Conservation (phyloP, 1,284 basidiomycete species). For the Wallemia ichthyophaga region DNA sequence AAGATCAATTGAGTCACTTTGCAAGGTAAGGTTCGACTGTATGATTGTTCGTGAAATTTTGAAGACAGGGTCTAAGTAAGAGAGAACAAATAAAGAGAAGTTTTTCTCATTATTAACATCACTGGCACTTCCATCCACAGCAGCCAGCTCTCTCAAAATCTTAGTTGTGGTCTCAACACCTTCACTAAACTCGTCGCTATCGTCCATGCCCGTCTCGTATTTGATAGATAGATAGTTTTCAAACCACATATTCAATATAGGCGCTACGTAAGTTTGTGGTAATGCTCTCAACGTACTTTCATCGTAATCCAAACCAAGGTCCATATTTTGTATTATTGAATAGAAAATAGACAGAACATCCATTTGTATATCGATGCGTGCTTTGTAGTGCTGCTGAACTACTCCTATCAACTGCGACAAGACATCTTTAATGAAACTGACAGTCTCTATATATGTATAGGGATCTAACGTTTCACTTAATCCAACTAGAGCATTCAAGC, state of each 20-base stretch:
- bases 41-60: not conserved
- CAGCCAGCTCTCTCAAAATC: not conserved
- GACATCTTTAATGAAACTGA: not conserved
- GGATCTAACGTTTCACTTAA: not conserved
- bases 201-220: not conserved
- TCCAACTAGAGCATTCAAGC: not conserved
- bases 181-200: not conserved
- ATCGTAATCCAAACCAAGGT: not conserved
- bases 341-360: not conserved
- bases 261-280: not conserved
- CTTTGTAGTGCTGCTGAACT: not conserved
- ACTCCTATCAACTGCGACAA: not conserved
- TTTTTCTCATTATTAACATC: not conserved
- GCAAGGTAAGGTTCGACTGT: not conserved
- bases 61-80: not conserved
- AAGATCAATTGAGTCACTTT: not conserved
- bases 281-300: not conserved
- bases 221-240: not conserved
- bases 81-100: not conserved
- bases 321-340: not conserved
- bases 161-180: not conserved
- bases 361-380: not conserved
- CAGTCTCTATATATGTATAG: not conserved
- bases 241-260: not conserved
- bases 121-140: not conserved